Base-by-base conservation (phyloP, 441 rosid species). In the Pelargonium cotyledonis region DNA sequence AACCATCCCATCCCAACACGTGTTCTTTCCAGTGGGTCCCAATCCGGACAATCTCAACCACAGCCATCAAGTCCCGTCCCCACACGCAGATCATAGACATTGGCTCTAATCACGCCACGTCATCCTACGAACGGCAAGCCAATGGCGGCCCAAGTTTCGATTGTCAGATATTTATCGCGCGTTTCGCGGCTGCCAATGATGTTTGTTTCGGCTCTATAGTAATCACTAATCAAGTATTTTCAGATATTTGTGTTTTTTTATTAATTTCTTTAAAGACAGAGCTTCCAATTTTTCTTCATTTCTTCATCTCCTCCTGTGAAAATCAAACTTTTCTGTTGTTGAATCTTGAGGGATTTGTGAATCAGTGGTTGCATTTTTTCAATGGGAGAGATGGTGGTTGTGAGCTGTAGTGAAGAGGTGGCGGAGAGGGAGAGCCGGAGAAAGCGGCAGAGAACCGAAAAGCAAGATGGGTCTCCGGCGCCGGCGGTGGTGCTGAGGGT, bases 401-500 rank as follows among this genome's bases (percentile, higher is more conserved):
- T 3, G 53, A 47, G 53, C 2, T 26, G 29, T 26, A 26, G 29
- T 26, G 29, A 26, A 26, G 66, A 70, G 8, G 68, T 63, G 41
- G 67, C 67, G 29, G 29, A 26, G 29, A 26, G 29, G 29, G 29
- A 26, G 29, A 29, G 35, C 3, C 35, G 35, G 35, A 29, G 35
- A 29, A 29, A 29, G 35, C 35, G 35, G 35, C 35, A 29, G 35
- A 29, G 35, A 29, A 29, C 35, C 2, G 35, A 29, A 3, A 29
- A 29, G 35, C 35, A 29, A 29, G 35, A 29, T 43, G 68, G 11
- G 67, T 35, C 60, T n/a, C 73, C 68, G 71, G 92, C 92, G 0
- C 73, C 68, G 71, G 92, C 92, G 0, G 85, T 88, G 80, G 82
- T 75, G 0, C 78, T 90, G 31, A 86, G 89, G 64, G 95, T 94